Evolutionary conservation across 169 alveolate genomes (phyloP).

Genomic region (Plasmodium ovale): DNA sequence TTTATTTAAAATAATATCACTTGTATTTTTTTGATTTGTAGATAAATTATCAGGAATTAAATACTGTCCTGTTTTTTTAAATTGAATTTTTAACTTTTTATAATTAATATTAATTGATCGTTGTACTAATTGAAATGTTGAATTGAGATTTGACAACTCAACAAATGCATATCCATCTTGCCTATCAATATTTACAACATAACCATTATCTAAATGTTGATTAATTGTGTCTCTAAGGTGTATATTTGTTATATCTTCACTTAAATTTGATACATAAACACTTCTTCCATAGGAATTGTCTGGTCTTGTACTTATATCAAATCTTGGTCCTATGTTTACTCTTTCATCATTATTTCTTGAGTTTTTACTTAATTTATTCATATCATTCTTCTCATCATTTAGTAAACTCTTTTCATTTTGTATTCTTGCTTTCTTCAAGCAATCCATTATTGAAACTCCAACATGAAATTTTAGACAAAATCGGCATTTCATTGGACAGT

Average conservation of each 20-base stretch:
- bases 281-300: constrained; percentile 76
- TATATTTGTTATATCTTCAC: constrained; percentile 59
- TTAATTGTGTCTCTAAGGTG: constrained; percentile 70
- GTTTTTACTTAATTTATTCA: constrained; percentile 27
- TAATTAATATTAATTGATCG: constrained; percentile 53
- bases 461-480: constrained; percentile 62
- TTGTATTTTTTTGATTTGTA: neutral
- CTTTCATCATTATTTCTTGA: constrained; percentile 28
- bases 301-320: constrained; percentile 71
- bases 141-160: constrained; percentile 50
- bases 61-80: constrained; percentile 73
- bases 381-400: constrained; percentile 44
- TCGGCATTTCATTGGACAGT: constrained; percentile 75
- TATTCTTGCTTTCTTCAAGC: constrained; percentile 72
- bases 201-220: constrained; percentile 55
- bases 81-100: constrained; percentile 68
- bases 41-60: constrained; percentile 72
- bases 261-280: constrained; percentile 71
- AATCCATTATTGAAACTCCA: constrained; percentile 73
- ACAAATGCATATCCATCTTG: constrained; percentile 77
- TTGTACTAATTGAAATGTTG: constrained; percentile 70
- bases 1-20: constrained; percentile 5
- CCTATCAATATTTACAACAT: constrained; percentile 68
- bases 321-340: constrained; percentile 56
- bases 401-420: constrained; percentile 49